Evolutionary conservation across 495 filamentous ascomycete genomes (phyloP).

Genomic region (Friedmanniomyces endolithicus): DNA sequence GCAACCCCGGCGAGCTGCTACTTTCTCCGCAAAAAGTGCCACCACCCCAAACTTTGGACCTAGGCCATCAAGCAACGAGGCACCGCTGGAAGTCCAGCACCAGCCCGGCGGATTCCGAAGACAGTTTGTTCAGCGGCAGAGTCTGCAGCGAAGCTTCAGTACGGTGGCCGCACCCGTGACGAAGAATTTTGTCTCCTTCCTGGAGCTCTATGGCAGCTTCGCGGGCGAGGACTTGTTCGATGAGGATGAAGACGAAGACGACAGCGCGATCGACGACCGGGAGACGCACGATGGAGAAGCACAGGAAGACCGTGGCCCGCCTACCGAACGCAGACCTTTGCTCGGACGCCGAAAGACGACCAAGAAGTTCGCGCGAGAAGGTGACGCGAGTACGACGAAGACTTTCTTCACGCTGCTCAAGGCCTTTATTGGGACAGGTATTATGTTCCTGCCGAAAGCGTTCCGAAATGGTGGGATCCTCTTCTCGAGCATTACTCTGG

Average conservation of each 20-base stretch:
- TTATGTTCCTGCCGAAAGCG: slow-evolving; percentile 58
- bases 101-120: slow-evolving; percentile 51
- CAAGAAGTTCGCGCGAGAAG: slow-evolving; percentile 31
- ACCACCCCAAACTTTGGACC: slow-evolving; percentile 6
- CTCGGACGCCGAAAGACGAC: slow-evolving; percentile 39
- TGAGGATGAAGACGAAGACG: slow-evolving; percentile 24
- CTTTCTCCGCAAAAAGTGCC: slow-evolving; percentile 39
- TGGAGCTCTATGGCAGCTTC: slow-evolving; percentile 58
- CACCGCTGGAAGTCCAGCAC: slow-evolving; percentile 36
- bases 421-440: slow-evolving; percentile 53
- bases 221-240: slow-evolving; percentile 60
- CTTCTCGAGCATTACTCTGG: slow-evolving; percentile 48
- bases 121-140: slow-evolving; percentile 42
- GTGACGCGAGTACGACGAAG: slow-evolving; percentile 46
- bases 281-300: slow-evolving; percentile 20
- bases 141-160: slow-evolving; percentile 26
- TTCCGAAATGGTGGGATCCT: slow-evolving; percentile 57
- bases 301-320: slow-evolving; percentile 26
- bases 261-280: slow-evolving; percentile 40
- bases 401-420: slow-evolving; percentile 59
- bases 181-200: slow-evolving; percentile 53
- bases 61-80: background rate
- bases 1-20: slow-evolving; percentile 42
- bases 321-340: slow-evolving; percentile 36
- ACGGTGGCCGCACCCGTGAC: slow-evolving; percentile 41